Percentiles rank a stretch among this genome's conserved stretches.
These are phyloP conservation scores for Sapria himalayana DNA, from an alignment of 345 rosid genomes.

Conservation along the genomic window DNA sequence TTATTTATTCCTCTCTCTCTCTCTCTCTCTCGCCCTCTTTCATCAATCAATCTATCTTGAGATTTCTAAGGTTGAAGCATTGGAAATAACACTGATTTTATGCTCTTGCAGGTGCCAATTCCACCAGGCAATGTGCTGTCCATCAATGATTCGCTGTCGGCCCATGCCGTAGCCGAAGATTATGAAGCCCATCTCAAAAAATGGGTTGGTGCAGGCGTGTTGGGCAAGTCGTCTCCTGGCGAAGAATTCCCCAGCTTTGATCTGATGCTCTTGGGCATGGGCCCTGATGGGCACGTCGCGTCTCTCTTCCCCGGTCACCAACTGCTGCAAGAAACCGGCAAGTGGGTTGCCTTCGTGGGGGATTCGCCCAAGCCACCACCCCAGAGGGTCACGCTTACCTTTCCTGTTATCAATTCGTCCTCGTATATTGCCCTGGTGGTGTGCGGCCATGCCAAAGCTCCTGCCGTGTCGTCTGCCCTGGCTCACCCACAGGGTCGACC, in stretches of 20 bases:
- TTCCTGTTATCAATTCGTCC: conserved; percentile 72
- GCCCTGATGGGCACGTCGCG: conserved; percentile 83
- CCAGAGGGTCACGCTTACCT: conserved; percentile 63
- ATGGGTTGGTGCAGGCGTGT: conserved; percentile 17
- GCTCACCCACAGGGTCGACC: conserved; percentile 16
- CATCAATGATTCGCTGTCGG: conserved; percentile 52
- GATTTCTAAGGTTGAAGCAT: too few species aligned
- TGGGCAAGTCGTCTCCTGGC: conserved; percentile 22
- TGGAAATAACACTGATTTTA: too few species aligned
- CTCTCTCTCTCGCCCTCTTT: too few species aligned
- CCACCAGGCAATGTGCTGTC: conserved; percentile 46
- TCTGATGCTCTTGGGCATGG: conserved; percentile 75
- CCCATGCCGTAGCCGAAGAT: conserved; percentile 80
- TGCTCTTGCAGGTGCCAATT: conserved; percentile 35
- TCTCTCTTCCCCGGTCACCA: conserved; percentile 65
- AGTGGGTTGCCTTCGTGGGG: conserved; percentile 51
- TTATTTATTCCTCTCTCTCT: too few species aligned
- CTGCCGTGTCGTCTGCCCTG: conserved; percentile 30
- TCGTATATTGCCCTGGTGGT: conserved; percentile 52
- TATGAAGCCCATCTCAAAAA: conserved; percentile 57
- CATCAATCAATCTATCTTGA: too few species aligned
- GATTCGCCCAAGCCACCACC: conserved; percentile 86
- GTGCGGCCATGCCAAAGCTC: conserved; percentile 49
- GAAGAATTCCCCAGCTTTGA: conserved; percentile 67
- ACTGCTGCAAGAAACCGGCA: conserved; percentile 38